A percentile compares a stretch with the other conserved stretches of the same genome.
Conservation (phyloP, 2,329 filamentous ascomycete genomes). For the Nigrospora sphaerica region DNA sequence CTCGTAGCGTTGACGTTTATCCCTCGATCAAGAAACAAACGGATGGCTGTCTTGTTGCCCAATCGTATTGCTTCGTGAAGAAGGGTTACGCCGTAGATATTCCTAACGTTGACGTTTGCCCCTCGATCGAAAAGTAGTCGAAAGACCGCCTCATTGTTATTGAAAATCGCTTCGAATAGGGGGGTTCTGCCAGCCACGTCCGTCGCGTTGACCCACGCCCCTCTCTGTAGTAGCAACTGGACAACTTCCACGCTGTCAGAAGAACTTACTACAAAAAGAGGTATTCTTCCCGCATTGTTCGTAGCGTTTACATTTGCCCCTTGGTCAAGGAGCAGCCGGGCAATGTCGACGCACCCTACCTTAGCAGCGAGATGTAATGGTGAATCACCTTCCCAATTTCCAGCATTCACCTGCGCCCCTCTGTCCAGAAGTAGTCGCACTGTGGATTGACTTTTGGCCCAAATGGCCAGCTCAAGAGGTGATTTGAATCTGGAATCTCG, state of each 20-base stretch:
- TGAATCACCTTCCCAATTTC: neutral
- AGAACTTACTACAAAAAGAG: neutral
- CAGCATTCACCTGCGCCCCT: neutral
- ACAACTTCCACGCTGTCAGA: neutral
- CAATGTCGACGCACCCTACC: neutral
- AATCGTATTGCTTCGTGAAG: neutral
- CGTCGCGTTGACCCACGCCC: neutral
- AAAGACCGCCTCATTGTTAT: neutral
- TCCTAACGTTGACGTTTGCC: neutral
- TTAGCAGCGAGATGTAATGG: neutral
- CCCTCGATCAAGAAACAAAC: neutral
- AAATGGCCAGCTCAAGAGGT: neutral
- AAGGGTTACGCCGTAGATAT: neutral
- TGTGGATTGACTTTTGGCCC: neutral
- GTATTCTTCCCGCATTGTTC: neutral
- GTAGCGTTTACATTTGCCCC: neutral
- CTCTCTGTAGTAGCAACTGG: neutral
- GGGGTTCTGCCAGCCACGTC: neutral
- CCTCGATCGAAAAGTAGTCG: neutral
- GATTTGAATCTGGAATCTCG: neutral
- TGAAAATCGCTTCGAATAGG: neutral
- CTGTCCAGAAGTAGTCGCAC: neutral
- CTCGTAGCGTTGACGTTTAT: neutral
- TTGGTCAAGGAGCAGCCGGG: neutral
- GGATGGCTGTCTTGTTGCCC: neutral